Evolutionary conservation across 257 asterid species (phyloP).

Genomic region (Haberlea rhodopensis): DNA sequence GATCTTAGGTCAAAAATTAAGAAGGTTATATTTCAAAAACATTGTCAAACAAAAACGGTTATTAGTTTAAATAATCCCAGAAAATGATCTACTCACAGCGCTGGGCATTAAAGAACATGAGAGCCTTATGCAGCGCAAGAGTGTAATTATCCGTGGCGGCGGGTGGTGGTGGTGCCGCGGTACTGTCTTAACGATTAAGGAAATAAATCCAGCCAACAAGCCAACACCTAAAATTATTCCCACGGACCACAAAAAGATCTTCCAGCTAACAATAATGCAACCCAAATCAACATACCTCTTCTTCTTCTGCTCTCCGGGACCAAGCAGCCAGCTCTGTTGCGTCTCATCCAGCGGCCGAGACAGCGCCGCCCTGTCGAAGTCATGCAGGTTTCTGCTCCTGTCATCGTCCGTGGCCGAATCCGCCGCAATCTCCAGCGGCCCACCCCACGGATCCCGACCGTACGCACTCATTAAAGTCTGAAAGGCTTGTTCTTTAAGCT

Average conservation of each 20-base stretch:
- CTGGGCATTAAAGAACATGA: slow-evolving; percentile 94
- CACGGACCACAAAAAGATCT: slow-evolving; percentile 81
- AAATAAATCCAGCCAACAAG: slow-evolving; percentile 61
- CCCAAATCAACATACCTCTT: slow-evolving; percentile 97
- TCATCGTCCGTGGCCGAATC: slow-evolving; percentile 98
- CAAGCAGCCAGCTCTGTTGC: slow-evolving; percentile 96
- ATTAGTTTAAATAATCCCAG: too few species aligned
- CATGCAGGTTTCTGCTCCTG: slow-evolving; percentile 81
- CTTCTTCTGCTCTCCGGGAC: slow-evolving; percentile 97
- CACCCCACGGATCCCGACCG: slow-evolving; percentile 99
- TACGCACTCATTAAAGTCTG: slow-evolving; percentile 51
- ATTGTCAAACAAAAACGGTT: too few species aligned
- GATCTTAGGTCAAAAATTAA: too few species aligned
- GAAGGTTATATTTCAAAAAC: too few species aligned
- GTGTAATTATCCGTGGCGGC: slow-evolving; percentile 93
- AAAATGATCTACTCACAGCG: slow-evolving; percentile 54
- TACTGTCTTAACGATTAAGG: slow-evolving; percentile 71
- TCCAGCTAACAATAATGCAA: slow-evolving; percentile 82
- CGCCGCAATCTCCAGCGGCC: slow-evolving; percentile 92
- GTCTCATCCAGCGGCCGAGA: slow-evolving; percentile 92
- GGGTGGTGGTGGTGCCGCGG: slow-evolving; percentile 67
- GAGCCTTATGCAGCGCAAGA: slow-evolving; percentile 72
- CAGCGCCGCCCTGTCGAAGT: slow-evolving; percentile 87
- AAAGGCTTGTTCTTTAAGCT: not conserved
- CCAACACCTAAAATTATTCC: slow-evolving; percentile 75